A percentile compares a stretch with the other conserved stretches of the same genome.
These are phyloP conservation scores for Arabidopsis hybrid DNA, from an alignment of 441 rosid species.

Conservation along the genomic window DNA sequence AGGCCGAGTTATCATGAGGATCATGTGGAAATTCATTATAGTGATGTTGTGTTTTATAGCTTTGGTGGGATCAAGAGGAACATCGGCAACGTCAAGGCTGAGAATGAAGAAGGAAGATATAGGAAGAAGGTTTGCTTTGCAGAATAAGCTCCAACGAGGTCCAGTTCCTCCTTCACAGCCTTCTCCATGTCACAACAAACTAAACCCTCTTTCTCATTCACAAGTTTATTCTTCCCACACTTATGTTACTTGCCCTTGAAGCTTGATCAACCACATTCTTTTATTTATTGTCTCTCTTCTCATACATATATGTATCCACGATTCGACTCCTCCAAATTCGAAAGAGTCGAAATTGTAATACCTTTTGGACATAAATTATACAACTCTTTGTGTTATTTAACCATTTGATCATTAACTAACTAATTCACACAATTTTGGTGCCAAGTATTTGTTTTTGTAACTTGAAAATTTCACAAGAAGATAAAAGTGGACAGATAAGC, in stretches of 20 bases:
- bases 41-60: conserved; percentile 25
- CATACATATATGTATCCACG: neutral
- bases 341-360: conserved; percentile 5
- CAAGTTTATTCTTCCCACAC: conserved; percentile 30
- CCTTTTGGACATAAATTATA: neutral
- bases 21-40: conserved; percentile 33
- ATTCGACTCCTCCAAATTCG: conserved; percentile 15
- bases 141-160: conserved; percentile 43
- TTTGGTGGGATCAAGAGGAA: conserved; percentile 33
- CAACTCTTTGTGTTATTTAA: too few species aligned
- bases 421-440: too few species aligned
- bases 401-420: too few species aligned
- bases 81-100: conserved; percentile 16
- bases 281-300: conserved; percentile 3
- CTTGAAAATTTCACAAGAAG: too few species aligned
- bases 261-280: conserved; percentile 8
- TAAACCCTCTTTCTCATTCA: conserved; percentile 35
- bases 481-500: too few species aligned
- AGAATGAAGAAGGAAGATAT: conserved; percentile 8
- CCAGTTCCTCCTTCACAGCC: conserved; percentile 46
- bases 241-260: conserved; percentile 36
- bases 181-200: conserved; percentile 32
- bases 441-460: too few species aligned
- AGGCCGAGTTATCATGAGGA: conserved; percentile 15
- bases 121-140: conserved; percentile 17